Percentiles rank a stretch among this genome's conserved stretches.
These are phyloP conservation scores for Allium cepa DNA, from an alignment of 106 monocot species.

Conservation along the genomic window DNA sequence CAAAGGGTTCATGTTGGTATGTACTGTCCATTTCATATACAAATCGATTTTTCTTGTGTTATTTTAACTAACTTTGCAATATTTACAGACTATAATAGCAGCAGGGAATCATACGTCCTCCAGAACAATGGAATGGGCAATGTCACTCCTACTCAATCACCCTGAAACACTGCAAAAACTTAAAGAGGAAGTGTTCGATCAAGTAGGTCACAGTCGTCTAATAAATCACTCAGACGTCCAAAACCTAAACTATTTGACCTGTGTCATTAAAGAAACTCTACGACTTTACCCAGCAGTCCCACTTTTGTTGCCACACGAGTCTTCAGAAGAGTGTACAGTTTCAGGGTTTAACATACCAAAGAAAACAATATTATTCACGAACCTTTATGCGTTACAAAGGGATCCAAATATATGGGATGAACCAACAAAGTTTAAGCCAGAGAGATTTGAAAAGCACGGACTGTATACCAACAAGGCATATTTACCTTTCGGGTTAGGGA, in stretches of 20 bases:
- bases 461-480: background rate
- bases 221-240: slow-evolving; percentile 2
- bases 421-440: background rate
- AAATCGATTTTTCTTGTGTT: background rate
- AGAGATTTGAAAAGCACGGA: slow-evolving; percentile 3
- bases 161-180: slow-evolving; percentile 15
- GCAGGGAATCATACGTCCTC: slow-evolving; percentile 21
- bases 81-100: slow-evolving; percentile 7
- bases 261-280: slow-evolving; percentile 11
- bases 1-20: slow-evolving; percentile 34
- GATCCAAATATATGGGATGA: slow-evolving; percentile 3
- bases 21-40: background rate
- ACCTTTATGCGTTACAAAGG: slow-evolving; percentile 9
- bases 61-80: background rate
- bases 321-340: background rate
- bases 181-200: slow-evolving; percentile 17
- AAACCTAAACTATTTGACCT: background rate
- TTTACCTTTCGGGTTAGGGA: slow-evolving; percentile 17
- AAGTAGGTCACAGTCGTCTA: slow-evolving; percentile 5
- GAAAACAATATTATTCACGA: background rate
- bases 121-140: slow-evolving; percentile 25
- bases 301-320: slow-evolving; percentile 5
- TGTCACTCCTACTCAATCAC: slow-evolving; percentile 32
- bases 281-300: slow-evolving; percentile 6
- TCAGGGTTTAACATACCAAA: slow-evolving; percentile 5